Conservation (phyloP, 2,329 filamentous ascomycete species). For the Xylaria sp. region DNA sequence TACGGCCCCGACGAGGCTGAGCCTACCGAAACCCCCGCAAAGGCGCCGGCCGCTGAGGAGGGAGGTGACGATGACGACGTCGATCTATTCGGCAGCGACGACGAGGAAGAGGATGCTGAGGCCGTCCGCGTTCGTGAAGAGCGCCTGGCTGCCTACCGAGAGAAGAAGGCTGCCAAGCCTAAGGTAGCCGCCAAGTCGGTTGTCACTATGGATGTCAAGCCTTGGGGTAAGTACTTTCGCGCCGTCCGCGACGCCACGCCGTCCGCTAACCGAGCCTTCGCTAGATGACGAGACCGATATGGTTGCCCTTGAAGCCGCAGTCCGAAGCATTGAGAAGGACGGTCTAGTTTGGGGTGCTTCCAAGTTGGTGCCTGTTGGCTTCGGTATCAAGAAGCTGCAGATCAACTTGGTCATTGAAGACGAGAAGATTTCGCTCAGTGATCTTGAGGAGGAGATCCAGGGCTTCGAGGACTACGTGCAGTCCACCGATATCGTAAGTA, state of each 20-base stretch:
- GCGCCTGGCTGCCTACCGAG: constrained; percentile 90
- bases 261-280: constrained; percentile 23
- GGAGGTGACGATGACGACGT: constrained; percentile 80
- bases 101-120: constrained; percentile 94
- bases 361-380: constrained; percentile 89
- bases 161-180: constrained; percentile 94
- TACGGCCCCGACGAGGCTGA: constrained; percentile 88
- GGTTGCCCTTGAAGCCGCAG: constrained; percentile 79
- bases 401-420: constrained; percentile 98
- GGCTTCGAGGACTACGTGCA: constrained; percentile 95
- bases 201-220: constrained; percentile 96
- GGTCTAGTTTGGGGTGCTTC: constrained; percentile 96
- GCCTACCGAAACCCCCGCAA: constrained; percentile 84
- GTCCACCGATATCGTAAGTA: constrained; percentile 82
- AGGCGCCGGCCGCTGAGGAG: constrained; percentile 70
- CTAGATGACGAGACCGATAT: constrained; percentile 94
- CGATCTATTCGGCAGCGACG: constrained; percentile 92
- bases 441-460: constrained; percentile 84
- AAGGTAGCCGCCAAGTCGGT: constrained; percentile 96
- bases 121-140: constrained; percentile 85
- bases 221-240: constrained; percentile 79
- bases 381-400: constrained; percentile 99
- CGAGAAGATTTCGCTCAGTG: constrained; percentile 88
- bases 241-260: neutral
- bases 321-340: constrained; percentile 87